Base-by-base conservation (phyloP, 176 grass and related monocot genomes). In the Dendrocalamus sinicus region DNA sequence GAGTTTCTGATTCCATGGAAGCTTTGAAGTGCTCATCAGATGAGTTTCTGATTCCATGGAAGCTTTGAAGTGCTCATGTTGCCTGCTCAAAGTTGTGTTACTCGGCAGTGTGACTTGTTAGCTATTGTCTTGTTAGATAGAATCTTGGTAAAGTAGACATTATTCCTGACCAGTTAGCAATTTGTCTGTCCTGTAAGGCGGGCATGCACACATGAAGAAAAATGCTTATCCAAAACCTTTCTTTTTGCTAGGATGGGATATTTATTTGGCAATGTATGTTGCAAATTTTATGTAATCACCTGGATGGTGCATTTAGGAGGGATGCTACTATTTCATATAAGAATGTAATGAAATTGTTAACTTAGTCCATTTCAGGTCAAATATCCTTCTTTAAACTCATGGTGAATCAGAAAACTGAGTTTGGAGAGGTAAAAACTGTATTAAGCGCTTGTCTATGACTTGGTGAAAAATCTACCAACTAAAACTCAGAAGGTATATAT, bases 361-460 rank as follows among this genome's bases (percentile, higher is more conserved):
- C 47, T 39, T 58, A 19, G 40, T 48, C 13, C 16, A 55, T 84
- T 62, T n/a, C 39, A 83, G 83, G 90, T 32, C n/a, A n/a, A n/a
- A n/a, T n/a, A n/a, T n/a, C n/a, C n/a, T n/a, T n/a, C n/a, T n/a
- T n/a, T n/a, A n/a, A n/a, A n/a, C n/a, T n/a, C n/a, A n/a, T n/a
- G n/a, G n/a, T n/a, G n/a, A n/a, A n/a, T n/a, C n/a, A n/a, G n/a
- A n/a, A n/a, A n/a, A n/a, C n/a, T n/a, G n/a, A n/a, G n/a, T n/a
- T n/a, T n/a, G n/a, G n/a, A n/a, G n/a, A n/a, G n/a, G n/a, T n/a
- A n/a, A n/a, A n/a, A n/a, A n/a, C n/a, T n/a, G n/a, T n/a, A n/a
- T n/a, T n/a, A n/a, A n/a, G n/a, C n/a, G n/a, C n/a, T n/a, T n/a
- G n/a, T n/a, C n/a, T n/a, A n/a, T n/a, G n/a, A n/a, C n/a, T n/a